phyloP scores from a whole-genome alignment of 2,329 filamentous ascomycete species.

The Talaromyces sp. region DNA sequence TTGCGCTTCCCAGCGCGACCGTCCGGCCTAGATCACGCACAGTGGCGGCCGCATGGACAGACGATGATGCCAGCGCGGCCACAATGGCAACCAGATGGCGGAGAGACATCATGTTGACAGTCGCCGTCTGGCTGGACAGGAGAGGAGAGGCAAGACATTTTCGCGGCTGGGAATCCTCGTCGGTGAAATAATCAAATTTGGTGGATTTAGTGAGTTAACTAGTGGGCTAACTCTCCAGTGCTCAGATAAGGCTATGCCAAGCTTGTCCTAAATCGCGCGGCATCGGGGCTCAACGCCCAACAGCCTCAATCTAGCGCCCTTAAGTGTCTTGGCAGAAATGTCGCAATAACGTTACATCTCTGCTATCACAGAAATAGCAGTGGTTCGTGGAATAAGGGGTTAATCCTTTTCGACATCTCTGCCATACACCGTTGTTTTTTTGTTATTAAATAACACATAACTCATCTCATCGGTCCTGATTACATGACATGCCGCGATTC shows the following conservation, averaged over 20 bases:
- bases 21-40: neutral
- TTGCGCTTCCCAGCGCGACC: neutral
- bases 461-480: no score
- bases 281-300: neutral
- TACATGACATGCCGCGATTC: no score
- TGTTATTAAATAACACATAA: no score
- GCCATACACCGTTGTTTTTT: no score
- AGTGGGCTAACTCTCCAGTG: neutral
- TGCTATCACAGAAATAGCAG: neutral
- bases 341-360: neutral
- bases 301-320: neutral
- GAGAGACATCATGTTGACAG: neutral
- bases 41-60: neutral
- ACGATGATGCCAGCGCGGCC: neutral
- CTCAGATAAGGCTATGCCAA: neutral
- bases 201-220: neutral
- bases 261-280: neutral
- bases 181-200: no score
- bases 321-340: neutral
- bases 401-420: no score
- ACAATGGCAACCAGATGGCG: neutral
- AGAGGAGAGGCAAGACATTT: neutral
- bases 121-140: neutral
- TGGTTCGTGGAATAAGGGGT: neutral
- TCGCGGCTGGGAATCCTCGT: neutral